Evolutionary conservation across 2,329 filamentous ascomycete species (phyloP), one percentile per base, ranked within the genome.

Genomic region (Monosporascus sp.): DNA sequence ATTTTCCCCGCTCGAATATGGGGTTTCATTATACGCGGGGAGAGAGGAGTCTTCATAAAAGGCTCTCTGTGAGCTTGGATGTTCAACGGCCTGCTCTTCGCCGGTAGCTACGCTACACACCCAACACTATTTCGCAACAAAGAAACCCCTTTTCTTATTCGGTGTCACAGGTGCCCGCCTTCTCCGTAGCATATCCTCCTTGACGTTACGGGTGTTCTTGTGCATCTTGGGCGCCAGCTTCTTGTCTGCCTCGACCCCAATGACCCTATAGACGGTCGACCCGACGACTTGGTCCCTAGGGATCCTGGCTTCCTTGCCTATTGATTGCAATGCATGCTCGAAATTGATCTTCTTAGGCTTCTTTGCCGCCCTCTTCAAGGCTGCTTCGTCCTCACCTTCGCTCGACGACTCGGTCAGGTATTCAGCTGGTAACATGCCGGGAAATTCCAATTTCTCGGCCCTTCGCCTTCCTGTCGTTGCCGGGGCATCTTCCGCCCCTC

Each of bases 251-350:
- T 71, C 70, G 51, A 70, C 71, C 6, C 69, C 68, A 56, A 82
- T 58, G 27, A 77, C 76, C 20, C 81, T 71, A 61, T 80, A 84
- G 50, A 80, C 74, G 2, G 81, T 84, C 14, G 73, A 70, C 2
- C 80, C 81, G n/a, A 82, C 66, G 49, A 70, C 68, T 61, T 75
- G 69, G 61, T 84, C 81, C 45, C 66, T 68, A 8, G 75, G 74
- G 16, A 66, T 69, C 52, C 68, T 71, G 47, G 69, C 66, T 51
- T 72, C 69, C 44, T 67, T 68, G 11, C 70, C 64, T 31, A 78
- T 56, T 27, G 60, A 64, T 52, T 65, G 68, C 62, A 76, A 71
- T 3, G 73, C 67, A 7, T 64, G 68, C 31, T 72, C 68, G 48
- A 81, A 70, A 56, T 70, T 78, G 55, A 76, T 73, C 61, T 71